Percentiles rank a stretch among this genome's conserved stretches.
phyloP scores from a whole-genome alignment of 116 monocot genomes.

The Trichopus zeylanicus region DNA sequence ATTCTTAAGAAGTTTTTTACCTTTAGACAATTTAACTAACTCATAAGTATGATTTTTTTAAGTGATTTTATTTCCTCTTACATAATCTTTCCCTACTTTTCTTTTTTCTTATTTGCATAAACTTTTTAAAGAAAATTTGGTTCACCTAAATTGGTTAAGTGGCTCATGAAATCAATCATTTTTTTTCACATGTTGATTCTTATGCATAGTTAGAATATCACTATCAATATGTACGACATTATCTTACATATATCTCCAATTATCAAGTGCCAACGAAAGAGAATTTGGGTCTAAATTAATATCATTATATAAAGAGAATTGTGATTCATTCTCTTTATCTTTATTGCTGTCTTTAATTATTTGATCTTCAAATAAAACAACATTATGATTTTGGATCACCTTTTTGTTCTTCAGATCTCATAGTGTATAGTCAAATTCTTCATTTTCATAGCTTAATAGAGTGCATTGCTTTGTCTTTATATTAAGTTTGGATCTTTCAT shows the following conservation, averaged over 20 bases:
- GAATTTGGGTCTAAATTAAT: not conserved
- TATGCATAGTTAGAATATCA: too few relatives aligned
- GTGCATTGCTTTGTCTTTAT: not conserved
- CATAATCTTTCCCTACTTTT: not conserved
- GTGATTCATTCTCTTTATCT: too few relatives aligned
- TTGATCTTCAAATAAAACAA: not conserved
- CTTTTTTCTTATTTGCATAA: not conserved
- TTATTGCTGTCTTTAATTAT: not conserved
- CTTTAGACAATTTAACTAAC: not conserved
- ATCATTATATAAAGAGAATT: not conserved
- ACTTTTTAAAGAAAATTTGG: not conserved
- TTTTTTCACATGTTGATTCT: not conserved
- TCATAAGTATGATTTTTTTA: slow-evolving; percentile 5
- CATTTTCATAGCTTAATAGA: not conserved
- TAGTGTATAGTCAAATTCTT: not conserved
- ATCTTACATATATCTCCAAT: too few relatives aligned
- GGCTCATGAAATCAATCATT: not conserved
- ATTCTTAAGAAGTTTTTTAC: not conserved
- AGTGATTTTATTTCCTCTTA: slow-evolving; percentile 4
- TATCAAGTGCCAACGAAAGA: not conserved
- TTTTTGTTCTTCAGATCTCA: not conserved
- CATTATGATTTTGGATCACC: not conserved
- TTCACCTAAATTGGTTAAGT: not conserved
- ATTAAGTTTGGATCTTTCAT: not conserved
- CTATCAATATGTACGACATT: too few relatives aligned